A percentile compares a stretch with the other conserved stretches of the same genome.
These are phyloP conservation scores for Globisporangium irregulare DNA, from an alignment of 352 stramenopile species.

Conservation along the genomic window DNA sequence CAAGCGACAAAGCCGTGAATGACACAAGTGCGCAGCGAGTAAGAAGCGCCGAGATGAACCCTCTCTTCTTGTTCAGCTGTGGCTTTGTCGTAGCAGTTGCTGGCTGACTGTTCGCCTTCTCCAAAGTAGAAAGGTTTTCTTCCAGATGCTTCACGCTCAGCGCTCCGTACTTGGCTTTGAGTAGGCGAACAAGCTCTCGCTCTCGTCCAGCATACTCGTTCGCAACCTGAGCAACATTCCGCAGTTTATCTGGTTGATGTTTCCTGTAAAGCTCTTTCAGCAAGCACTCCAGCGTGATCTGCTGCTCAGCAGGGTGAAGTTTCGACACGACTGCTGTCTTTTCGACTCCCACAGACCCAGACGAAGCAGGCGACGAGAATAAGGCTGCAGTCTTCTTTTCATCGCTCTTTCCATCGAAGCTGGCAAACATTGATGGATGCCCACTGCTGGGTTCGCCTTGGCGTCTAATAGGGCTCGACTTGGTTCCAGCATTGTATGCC, in stretches of 20 bases:
- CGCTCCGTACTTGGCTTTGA: conserved; percentile 73
- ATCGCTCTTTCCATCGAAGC: not conserved
- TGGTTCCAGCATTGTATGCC: not conserved
- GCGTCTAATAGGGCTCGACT: conserved; percentile 10
- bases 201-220: conserved; percentile 65
- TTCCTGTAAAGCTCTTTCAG: conserved; percentile 71
- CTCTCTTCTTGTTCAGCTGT: not conserved
- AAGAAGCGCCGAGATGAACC: conserved; percentile 13
- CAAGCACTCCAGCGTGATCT: conserved; percentile 47
- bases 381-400: not conserved
- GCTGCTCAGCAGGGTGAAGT: not conserved
- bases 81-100: conserved; percentile 19
- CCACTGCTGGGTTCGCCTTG: conserved; percentile 11
- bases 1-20: conserved; percentile 2
- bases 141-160: conserved; percentile 73
- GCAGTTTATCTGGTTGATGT: conserved; percentile 72
- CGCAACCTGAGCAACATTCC: conserved; percentile 54
- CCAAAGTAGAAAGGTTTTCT: conserved; percentile 48
- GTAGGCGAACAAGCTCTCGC: conserved; percentile 47
- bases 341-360: not conserved
- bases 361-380: not conserved
- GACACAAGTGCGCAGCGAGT: conserved; percentile 17
- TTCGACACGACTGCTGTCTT: not conserved
- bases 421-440: not conserved
- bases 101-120: conserved; percentile 24